Evolutionary conservation across 2,329 filamentous ascomycete genomes (phyloP).

Genomic region (Sphaerulina populicola): DNA sequence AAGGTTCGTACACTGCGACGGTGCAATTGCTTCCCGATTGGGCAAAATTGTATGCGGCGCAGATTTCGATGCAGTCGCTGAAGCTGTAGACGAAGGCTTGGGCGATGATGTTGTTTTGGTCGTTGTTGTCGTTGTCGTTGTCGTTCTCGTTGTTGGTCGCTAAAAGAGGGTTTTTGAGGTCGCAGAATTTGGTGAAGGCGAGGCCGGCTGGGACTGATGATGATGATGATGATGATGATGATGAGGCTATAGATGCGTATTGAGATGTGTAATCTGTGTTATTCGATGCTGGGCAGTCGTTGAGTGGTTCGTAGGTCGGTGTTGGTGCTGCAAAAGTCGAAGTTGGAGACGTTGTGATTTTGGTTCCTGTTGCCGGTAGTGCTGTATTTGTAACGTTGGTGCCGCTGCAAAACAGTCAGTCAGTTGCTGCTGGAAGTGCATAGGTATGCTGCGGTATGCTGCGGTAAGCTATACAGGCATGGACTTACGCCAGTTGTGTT

Average conservation of each 20-base stretch:
- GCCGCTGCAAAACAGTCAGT: conserved; percentile 5
- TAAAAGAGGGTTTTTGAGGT: conserved; percentile 26
- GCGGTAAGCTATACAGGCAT: conserved; percentile 4
- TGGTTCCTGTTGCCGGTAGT: conserved; percentile 10
- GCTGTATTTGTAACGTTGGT: conserved; percentile 18
- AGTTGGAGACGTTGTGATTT: conserved; percentile 17
- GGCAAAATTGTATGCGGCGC: conserved; percentile 29
- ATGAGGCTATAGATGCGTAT: conserved; percentile 13
- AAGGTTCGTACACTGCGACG: conserved; percentile 28
- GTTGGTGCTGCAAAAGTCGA: conserved; percentile 27
- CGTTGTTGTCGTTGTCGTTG: background rate
- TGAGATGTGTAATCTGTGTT: conserved; percentile 28
- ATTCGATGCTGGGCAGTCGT: conserved; percentile 29
- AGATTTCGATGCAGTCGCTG: conserved; percentile 33
- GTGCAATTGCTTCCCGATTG: conserved; percentile 25
- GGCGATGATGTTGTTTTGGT: conserved; percentile 19
- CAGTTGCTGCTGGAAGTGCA: background rate
- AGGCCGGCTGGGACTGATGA: conserved; percentile 7
- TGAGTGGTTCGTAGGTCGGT: conserved; percentile 30
- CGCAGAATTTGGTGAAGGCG: conserved; percentile 31
- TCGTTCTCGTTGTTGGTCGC: conserved; percentile 11
- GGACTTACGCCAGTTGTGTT: conserved; percentile 5
- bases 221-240: background rate
- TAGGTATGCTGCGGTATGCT: conserved; percentile 7
- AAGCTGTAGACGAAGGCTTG: conserved; percentile 33